Base-by-base conservation (phyloP, 129 eudicot genomes). In the Oenanthe sinensis region DNA sequence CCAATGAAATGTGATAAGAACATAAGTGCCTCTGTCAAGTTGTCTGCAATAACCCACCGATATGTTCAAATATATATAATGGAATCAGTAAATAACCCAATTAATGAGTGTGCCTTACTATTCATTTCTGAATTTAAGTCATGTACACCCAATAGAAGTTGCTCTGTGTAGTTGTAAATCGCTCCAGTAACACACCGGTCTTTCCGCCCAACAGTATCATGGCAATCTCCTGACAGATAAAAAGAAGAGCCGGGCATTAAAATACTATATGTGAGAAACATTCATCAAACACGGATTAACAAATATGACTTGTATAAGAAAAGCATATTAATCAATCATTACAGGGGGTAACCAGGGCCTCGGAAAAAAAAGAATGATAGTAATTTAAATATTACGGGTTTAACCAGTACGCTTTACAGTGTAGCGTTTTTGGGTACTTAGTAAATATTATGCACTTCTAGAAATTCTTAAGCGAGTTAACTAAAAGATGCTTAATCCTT, bases 11-110 rank as follows among this genome's bases (percentile, higher is more conserved):
- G 99, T 71, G 99, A 87, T 55, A 96, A 83, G 81, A 96, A 96
- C 99, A 96, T 92, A 75, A 96, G 95, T 3, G 99, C 99, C 85
- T 96, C 99, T 6, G 99, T 96, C 89, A 96, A 81, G 86, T 96
- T 96, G 82, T 92, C 99, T 96, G 93, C 78, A 77, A 79, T 39
- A 11, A 79, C 72, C n/a, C 39, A 49, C 22, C 26, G 58, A 77
- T 76, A 39, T 83, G 79, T 77, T 79, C 42, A 83, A 1, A 37
- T 37, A 58, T 79, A 15, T 71, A 40, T 52, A n/a, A 83, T 79
- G 40, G 78, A 6, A 30, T 4, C 11, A 3, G 72, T 40, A 16
- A 68, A 19, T 77, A 44, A 75, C 68, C 9, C 15, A 63, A 14
- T 19, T 54, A 80, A 74, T 0, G 13, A 24, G 43, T 16, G 15